These are phyloP conservation scores for Schizosaccharomyces lindneri DNA, from an alignment of 805 yeast genomes.

Conservation along the genomic window DNA sequence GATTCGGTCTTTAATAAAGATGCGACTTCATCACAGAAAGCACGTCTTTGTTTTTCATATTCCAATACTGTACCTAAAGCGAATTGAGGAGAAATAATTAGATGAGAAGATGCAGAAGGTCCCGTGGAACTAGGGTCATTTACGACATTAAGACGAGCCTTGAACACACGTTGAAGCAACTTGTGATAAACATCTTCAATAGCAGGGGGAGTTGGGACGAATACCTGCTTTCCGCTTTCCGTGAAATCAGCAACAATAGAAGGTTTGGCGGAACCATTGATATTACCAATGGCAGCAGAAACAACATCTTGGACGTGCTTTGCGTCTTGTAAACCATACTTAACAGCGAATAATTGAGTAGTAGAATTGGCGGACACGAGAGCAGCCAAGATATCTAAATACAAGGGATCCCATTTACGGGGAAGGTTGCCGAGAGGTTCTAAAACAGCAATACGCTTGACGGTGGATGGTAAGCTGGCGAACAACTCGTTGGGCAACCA, in stretches of 20 bases:
- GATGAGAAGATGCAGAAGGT: constrained; percentile 18
- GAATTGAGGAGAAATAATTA: constrained; percentile 43
- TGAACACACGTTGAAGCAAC: constrained; percentile 44
- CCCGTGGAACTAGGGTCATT: constrained; percentile 20
- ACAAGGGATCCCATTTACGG: constrained; percentile 38
- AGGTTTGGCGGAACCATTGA: constrained; percentile 28
- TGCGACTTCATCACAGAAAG: constrained; percentile 23
- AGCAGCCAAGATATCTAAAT: constrained; percentile 26
- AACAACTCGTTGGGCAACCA: constrained; percentile 32
- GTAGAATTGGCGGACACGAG: constrained; percentile 30
- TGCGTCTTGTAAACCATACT: constrained; percentile 15
- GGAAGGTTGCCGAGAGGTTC: constrained; percentile 32
- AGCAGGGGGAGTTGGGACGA: constrained; percentile 9
- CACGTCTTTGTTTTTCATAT: constrained; percentile 25
- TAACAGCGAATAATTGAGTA: constrained; percentile 11
- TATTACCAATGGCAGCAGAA: neutral
- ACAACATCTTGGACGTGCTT: neutral
- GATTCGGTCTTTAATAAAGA: constrained; percentile 13
- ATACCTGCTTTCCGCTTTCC: constrained; percentile 9
- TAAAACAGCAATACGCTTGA: constrained; percentile 32
- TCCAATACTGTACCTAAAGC: constrained; percentile 60
- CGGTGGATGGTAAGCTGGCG: constrained; percentile 26
- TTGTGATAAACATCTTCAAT: constrained; percentile 58
- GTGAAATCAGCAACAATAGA: constrained; percentile 42
- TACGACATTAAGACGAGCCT: constrained; percentile 29